These are phyloP conservation scores for Planoprotostelium fungivorum DNA, from an alignment of 78 protist genomes.

Conservation along the genomic window DNA sequence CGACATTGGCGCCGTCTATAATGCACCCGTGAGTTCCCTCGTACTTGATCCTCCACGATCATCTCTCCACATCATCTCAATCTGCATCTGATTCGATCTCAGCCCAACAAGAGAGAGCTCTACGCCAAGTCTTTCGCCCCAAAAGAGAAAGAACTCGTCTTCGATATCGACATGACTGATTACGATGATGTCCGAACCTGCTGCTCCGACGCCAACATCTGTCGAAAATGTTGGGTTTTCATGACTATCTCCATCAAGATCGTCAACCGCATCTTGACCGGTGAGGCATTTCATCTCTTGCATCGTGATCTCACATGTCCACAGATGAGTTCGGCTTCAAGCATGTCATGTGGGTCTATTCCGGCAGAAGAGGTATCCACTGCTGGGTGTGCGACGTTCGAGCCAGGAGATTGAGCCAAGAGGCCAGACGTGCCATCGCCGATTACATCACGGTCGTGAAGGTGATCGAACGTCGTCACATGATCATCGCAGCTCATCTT, in stretches of 20 bases:
- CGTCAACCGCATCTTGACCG: slow-evolving; percentile 37
- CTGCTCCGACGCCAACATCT: slow-evolving; percentile 42
- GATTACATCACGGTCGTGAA: slow-evolving; percentile 41
- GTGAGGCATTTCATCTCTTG: neutral
- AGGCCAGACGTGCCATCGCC: slow-evolving; percentile 72
- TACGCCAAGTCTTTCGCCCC: neutral
- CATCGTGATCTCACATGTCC: neutral
- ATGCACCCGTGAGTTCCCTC: neutral
- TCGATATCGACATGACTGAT: slow-evolving; percentile 98
- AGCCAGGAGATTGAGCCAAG: slow-evolving; percentile 71
- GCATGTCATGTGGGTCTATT: slow-evolving; percentile 91
- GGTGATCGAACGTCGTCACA: neutral
- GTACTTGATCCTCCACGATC: neutral
- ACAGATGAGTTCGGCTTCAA: slow-evolving; percentile 82
- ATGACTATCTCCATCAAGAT: slow-evolving; percentile 78
- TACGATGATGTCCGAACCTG: slow-evolving; percentile 91
- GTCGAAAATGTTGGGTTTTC: slow-evolving; percentile 90
- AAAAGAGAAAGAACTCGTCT: slow-evolving; percentile 81
- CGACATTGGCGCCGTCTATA: slow-evolving; percentile 82
- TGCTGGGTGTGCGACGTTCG: slow-evolving; percentile 96
- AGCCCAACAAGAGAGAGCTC: neutral
- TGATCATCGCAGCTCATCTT: neutral
- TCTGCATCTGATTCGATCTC: no score
- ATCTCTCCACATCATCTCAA: no score
- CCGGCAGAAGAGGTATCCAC: slow-evolving; percentile 99